Evolutionary conservation across 305 asterid genomes (phyloP).

Genomic region (Withania somnifera): DNA sequence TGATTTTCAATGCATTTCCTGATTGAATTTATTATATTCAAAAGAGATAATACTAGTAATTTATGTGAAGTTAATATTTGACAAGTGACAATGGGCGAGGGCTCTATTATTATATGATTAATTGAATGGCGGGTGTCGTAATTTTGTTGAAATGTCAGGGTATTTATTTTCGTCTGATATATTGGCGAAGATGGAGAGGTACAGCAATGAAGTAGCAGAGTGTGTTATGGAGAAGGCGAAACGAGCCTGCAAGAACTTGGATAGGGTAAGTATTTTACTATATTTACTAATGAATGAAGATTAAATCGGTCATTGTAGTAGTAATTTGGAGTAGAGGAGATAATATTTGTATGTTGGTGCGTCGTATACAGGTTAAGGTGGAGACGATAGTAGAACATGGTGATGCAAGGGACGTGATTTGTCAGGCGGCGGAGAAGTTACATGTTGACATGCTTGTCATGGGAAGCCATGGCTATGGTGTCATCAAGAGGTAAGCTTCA

Average conservation of each 20-base stretch:
- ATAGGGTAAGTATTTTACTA: conserved; percentile 18
- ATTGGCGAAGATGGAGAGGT: conserved; percentile 38
- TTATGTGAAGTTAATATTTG: too few relatives aligned
- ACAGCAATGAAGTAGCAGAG: conserved; percentile 34
- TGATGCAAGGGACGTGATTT: conserved; percentile 78
- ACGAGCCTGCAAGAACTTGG: conserved; percentile 21
- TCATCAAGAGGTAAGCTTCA: conserved; percentile 39
- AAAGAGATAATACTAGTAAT: too few relatives aligned
- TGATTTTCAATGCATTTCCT: too few relatives aligned
- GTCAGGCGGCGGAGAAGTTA: conserved; percentile 41
- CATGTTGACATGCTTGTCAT: conserved; percentile 52
- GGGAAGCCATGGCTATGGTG: conserved; percentile 71
- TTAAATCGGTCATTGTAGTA: neutral
- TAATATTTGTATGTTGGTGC: neutral
- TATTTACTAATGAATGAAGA: neutral
- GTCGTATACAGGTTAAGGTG: conserved; percentile 40
- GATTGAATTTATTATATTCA: too few relatives aligned
- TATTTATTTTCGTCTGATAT: conserved; percentile 36
- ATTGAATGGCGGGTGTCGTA: neutral
- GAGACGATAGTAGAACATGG: conserved; percentile 53
- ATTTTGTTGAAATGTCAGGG: conserved; percentile 25
- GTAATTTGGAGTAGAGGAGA: neutral
- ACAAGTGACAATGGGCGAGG: too few relatives aligned
- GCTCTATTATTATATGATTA: neutral
- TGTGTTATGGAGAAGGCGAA: conserved; percentile 37